phyloP scores from a whole-genome alignment of 208 protist genomes.

The Angomonas deanei region DNA sequence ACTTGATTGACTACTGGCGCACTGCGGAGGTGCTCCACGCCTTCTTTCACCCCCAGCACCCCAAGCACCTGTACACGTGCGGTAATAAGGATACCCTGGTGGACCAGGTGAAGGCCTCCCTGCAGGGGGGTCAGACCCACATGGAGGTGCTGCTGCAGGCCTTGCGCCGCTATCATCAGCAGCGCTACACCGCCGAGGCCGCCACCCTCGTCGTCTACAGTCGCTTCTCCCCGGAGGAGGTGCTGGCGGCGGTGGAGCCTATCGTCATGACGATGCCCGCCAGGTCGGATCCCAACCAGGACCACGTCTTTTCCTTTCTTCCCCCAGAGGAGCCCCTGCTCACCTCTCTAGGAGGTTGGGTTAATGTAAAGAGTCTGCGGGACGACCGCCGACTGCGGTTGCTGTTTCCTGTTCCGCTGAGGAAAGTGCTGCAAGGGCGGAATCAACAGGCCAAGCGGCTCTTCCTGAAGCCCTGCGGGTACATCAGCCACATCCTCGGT shows the following conservation, averaged over 20 bases:
- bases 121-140: slow-evolving; percentile 14
- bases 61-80: slow-evolving; percentile 77
- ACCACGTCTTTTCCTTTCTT: slow-evolving; percentile 34
- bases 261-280: slow-evolving; percentile 38
- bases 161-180: slow-evolving; percentile 11
- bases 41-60: slow-evolving; percentile 55
- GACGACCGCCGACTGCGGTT: not conserved
- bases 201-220: slow-evolving; percentile 49
- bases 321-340: slow-evolving; percentile 19
- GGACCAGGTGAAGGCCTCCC: slow-evolving; percentile 42
- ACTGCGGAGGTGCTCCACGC: slow-evolving; percentile 59
- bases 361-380: slow-evolving; percentile 35
- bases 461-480: slow-evolving; percentile 11
- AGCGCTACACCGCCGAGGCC: slow-evolving; percentile 39
- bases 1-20: slow-evolving; percentile 78
- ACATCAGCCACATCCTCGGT: slow-evolving; percentile 87
- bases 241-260: slow-evolving; percentile 11
- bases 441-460: not conserved
- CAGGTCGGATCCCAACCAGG: slow-evolving; percentile 31
- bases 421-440: not conserved
- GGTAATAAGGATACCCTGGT: slow-evolving; percentile 87
- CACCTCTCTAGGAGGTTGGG: slow-evolving; percentile 18
- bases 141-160: not conserved
- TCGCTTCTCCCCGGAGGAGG: slow-evolving; percentile 14
- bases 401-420: not conserved